A percentile compares a stretch with the other conserved stretches of the same genome.
These are phyloP conservation scores for Malus hybrid DNA, from an alignment of 331 rosid genomes.

Conservation along the genomic window DNA sequence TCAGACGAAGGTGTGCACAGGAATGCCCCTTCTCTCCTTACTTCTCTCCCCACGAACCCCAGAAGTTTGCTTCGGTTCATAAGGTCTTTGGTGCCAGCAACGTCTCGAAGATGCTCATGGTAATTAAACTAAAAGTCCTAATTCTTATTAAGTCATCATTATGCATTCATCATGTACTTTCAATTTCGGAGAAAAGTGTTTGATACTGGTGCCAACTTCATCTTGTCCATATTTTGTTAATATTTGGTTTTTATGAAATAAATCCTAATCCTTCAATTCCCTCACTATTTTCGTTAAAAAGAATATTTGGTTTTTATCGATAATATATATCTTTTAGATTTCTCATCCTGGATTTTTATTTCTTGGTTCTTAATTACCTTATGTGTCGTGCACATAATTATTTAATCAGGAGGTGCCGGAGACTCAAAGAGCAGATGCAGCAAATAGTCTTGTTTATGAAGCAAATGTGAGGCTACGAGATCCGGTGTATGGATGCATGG, in stretches of 20 bases:
- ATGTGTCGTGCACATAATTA: neutral
- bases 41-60: slow-evolving; percentile 98
- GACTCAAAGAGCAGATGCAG: slow-evolving; percentile 79
- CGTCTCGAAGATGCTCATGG: slow-evolving; percentile 98
- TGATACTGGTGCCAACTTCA: neutral
- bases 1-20: slow-evolving; percentile 92
- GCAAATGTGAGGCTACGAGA: slow-evolving; percentile 97
- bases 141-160: neutral
- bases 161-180: neutral
- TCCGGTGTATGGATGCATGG: slow-evolving; percentile 99
- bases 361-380: neutral
- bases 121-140: slow-evolving; percentile 11
- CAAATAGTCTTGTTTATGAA: slow-evolving; percentile 92
- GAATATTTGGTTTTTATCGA: too few species aligned
- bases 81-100: slow-evolving; percentile 98
- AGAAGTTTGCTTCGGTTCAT: slow-evolving; percentile 95
- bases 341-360: neutral
- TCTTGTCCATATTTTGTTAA: neutral
- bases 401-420: slow-evolving; percentile 71
- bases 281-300: neutral
- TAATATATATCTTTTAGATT: neutral
- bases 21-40: slow-evolving; percentile 96
- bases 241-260: neutral
- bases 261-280: neutral
- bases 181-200: neutral